Evolutionary conservation across 495 filamentous ascomycete species (phyloP).

Genomic region (Penicillium silybi): DNA sequence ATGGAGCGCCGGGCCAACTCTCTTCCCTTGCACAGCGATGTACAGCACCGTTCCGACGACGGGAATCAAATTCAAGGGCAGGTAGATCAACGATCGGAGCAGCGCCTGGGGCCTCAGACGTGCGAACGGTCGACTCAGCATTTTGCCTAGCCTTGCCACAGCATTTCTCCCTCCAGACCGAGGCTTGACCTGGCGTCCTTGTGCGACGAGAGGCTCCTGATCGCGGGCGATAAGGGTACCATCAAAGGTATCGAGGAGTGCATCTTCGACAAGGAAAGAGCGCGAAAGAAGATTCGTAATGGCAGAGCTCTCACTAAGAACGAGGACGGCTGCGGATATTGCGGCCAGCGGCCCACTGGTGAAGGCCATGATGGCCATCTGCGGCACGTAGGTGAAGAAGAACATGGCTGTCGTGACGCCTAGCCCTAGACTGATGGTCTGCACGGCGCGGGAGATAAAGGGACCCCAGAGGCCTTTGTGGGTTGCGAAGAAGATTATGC

Average conservation of each 20-base stretch:
- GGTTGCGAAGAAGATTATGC: conserved; percentile 70
- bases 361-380: conserved; percentile 71
- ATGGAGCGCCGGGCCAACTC: conserved; percentile 49
- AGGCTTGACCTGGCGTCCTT: conserved; percentile 67
- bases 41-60: conserved; percentile 81
- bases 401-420: conserved; percentile 78
- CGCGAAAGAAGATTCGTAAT: conserved; percentile 71
- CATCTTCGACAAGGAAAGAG: conserved; percentile 72
- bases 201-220: conserved; percentile 56
- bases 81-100: conserved; percentile 65
- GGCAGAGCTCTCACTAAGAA: conserved; percentile 76
- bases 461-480: conserved; percentile 54
- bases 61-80: conserved; percentile 92
- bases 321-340: conserved; percentile 69
- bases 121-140: conserved; percentile 64
- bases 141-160: conserved; percentile 68
- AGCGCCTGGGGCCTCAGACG: conserved; percentile 62
- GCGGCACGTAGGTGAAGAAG: conserved; percentile 84
- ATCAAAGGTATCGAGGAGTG: conserved; percentile 88
- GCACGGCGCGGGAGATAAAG: conserved; percentile 61
- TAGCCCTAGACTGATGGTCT: conserved; percentile 65
- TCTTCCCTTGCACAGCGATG: conserved; percentile 67
- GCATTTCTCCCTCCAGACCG: conserved; percentile 33
- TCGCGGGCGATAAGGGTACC: conserved; percentile 62
- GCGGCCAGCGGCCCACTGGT: conserved; percentile 79